A percentile compares a stretch with the other conserved stretches of the same genome.
Evolutionary conservation across 805 yeast species (phyloP).

Genomic region (Saccharomycopsis olivae): DNA sequence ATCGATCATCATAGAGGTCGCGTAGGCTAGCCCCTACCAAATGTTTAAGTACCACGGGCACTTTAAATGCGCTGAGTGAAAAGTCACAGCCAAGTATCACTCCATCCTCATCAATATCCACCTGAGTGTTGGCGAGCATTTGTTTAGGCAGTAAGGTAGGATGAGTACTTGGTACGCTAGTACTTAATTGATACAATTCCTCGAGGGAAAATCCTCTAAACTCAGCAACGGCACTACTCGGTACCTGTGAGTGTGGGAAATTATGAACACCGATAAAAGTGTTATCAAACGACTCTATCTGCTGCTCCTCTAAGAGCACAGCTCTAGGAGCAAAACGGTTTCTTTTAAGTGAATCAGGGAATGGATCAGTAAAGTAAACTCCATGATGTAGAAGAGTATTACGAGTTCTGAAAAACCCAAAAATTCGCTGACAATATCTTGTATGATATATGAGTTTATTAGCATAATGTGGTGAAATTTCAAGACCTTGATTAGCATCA

Average conservation of each 20-base stretch:
- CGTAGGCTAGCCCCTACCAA: slow-evolving; percentile 12
- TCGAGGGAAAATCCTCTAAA: slow-evolving; percentile 3
- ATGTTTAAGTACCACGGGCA: slow-evolving; percentile 8
- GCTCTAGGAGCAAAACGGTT: slow-evolving; percentile 4
- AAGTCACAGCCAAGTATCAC: slow-evolving; percentile 8
- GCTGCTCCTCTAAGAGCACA: slow-evolving; percentile 5
- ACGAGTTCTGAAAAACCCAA: slow-evolving; percentile 10
- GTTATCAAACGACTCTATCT: slow-evolving; percentile 5
- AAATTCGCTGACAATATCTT: slow-evolving; percentile 5
- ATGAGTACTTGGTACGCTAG: background rate
- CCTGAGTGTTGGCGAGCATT: background rate
- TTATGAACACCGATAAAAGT: slow-evolving; percentile 8
- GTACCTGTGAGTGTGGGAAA: slow-evolving; percentile 4
- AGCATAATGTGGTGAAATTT: background rate
- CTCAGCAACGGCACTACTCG: background rate
- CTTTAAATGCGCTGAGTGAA: background rate
- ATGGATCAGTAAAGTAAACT: slow-evolving; percentile 4
- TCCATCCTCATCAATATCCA: slow-evolving; percentile 5
- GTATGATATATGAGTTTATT: slow-evolving; percentile 2
- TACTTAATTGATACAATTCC: background rate
- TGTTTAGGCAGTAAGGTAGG: background rate
- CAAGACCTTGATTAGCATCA: background rate
- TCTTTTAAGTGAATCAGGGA: background rate
- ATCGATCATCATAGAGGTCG: slow-evolving; percentile 15
- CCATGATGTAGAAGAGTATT: slow-evolving; percentile 11